phyloP scores from a whole-genome alignment of 225 moss, liverwort and hornwort genomes.

The Bryoerythrophyllum caledonicum region DNA sequence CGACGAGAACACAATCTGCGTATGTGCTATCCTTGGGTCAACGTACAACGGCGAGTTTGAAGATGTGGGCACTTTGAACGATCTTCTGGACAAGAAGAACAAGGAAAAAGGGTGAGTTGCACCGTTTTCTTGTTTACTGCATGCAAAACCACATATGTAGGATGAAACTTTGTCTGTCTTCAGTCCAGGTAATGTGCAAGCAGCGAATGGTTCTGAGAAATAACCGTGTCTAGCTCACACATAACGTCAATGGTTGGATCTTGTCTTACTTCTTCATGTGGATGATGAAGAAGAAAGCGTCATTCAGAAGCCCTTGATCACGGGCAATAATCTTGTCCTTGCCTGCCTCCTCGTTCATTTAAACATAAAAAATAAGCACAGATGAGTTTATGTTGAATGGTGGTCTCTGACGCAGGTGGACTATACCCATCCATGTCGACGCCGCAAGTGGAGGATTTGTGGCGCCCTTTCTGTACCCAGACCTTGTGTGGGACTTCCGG shows the following conservation, averaged over 20 bases:
- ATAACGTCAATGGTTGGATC: no score
- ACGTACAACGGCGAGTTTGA: conserved; percentile 89
- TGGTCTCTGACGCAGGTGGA: conserved; percentile 42
- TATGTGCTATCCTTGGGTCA: conserved; percentile 75
- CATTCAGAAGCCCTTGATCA: no score
- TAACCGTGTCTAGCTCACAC: no score
- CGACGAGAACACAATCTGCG: conserved; percentile 85
- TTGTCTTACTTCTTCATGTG: no score
- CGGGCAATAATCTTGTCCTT: no score
- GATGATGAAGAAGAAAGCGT: no score
- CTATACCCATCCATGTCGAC: conserved; percentile 76
- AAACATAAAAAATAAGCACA: no score
- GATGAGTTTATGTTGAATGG: background rate
- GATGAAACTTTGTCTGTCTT: background rate
- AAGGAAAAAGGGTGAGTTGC: conserved; percentile 57
- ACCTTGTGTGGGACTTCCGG: conserved; percentile 78
- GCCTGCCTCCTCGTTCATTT: no score
- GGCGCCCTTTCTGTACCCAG: conserved; percentile 73
- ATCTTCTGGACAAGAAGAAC: conserved; percentile 72
- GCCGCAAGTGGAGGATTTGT: conserved; percentile 85
- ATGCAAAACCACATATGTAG: background rate
- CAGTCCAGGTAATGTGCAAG: no score
- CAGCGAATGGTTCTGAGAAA: no score
- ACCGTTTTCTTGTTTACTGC: background rate
- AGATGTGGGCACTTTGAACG: conserved; percentile 66